Percentiles rank a stretch among this genome's conserved stretches.
Evolutionary conservation across 176 grass and related monocot genomes (phyloP).

Genomic region (Triticum turgidum): DNA sequence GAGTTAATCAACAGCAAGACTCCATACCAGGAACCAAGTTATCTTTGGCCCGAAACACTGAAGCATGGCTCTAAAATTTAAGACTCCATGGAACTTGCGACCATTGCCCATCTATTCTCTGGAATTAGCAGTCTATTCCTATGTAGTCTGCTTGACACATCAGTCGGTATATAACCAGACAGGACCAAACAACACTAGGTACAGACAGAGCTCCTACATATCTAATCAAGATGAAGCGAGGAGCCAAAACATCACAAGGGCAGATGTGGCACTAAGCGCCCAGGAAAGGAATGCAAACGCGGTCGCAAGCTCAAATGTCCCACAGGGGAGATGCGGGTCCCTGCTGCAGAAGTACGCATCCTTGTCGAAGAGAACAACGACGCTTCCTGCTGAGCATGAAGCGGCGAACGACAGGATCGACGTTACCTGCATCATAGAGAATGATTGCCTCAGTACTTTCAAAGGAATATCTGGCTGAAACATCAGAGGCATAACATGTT

Average conservation of each 20-base stretch:
- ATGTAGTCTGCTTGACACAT: neutral
- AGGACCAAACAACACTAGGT: conserved; percentile 29
- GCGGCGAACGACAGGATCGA: conserved; percentile 77
- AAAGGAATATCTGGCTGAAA: conserved; percentile 7
- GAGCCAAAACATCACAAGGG: conserved; percentile 79
- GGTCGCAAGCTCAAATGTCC: conserved; percentile 63
- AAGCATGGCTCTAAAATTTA: neutral
- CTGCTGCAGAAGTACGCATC: conserved; percentile 63
- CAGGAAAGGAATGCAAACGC: conserved; percentile 81
- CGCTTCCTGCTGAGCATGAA: conserved; percentile 73
- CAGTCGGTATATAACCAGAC: conserved; percentile 3
- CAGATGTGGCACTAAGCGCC: conserved; percentile 59
- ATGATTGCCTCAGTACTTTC: neutral
- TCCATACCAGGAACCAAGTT: neutral
- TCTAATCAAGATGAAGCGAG: conserved; percentile 61
- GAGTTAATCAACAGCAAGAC: neutral
- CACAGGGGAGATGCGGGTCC: conserved; percentile 58
- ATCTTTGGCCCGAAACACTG: neutral
- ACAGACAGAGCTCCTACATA: conserved; percentile 42
- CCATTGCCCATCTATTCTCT: neutral
- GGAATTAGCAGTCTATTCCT: neutral
- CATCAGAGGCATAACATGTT: neutral
- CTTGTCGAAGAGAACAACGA: conserved; percentile 72
- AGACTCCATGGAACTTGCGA: neutral
- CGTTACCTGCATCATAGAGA: conserved; percentile 57